These are phyloP conservation scores for Cyclotella choctawhatcheeana DNA, from an alignment of 108 stramenopile species.

Conservation along the genomic window DNA sequence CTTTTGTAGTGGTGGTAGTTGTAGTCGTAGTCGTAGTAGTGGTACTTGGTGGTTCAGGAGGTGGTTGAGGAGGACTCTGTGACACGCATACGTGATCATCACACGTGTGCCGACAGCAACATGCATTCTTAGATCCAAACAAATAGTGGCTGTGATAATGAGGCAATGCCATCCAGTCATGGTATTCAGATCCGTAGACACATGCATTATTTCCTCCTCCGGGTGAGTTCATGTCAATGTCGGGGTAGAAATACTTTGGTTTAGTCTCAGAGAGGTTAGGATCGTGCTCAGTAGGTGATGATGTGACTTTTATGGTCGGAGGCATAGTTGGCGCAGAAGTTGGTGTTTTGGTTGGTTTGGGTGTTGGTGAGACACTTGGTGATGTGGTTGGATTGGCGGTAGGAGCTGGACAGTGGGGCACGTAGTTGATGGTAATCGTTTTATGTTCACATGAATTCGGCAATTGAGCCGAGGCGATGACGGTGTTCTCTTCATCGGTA, in stretches of 20 bases:
- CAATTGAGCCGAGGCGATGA: not conserved
- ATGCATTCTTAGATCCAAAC: not conserved
- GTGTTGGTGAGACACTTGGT: not conserved
- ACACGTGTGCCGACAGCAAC: conserved; percentile 1
- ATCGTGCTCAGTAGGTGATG: not conserved
- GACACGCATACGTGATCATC: not conserved
- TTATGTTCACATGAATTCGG: not conserved
- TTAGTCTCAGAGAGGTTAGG: not conserved
- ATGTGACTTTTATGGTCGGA: conserved; percentile 1
- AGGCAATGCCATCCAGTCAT: not conserved
- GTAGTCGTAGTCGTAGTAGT: no score
- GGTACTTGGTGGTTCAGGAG: not conserved
- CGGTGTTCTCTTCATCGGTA: not conserved
- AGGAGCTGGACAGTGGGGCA: not conserved
- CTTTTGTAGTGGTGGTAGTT: no score
- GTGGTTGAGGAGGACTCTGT: not conserved
- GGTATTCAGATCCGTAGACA: conserved; percentile 4
- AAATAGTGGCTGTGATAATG: not conserved
- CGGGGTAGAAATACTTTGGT: conserved; percentile 1
- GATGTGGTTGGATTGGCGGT: not conserved
- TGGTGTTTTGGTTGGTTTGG: not conserved
- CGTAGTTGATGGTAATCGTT: not conserved
- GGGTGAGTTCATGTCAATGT: no score
- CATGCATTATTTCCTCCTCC: conserved; percentile 4
- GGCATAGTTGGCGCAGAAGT: not conserved